Evolutionary conservation across 495 filamentous ascomycete species (phyloP).

Genomic region (Letharia columbiana): DNA sequence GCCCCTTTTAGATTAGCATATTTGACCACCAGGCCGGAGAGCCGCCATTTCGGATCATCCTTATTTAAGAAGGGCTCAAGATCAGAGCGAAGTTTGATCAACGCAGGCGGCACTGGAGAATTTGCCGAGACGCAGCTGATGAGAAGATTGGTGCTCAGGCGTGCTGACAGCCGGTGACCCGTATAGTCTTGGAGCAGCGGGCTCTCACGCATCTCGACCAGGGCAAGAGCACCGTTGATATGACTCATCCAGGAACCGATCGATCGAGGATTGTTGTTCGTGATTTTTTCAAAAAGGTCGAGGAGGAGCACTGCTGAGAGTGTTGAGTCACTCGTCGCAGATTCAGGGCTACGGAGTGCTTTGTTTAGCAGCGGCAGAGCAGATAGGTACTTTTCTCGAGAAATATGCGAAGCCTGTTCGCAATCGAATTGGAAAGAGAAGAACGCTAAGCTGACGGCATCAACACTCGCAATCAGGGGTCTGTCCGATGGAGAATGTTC

Average conservation of each 20-base stretch:
- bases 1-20: conserved; percentile 22
- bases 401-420: conserved; percentile 9
- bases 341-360: conserved; percentile 12
- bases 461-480: conserved; percentile 20
- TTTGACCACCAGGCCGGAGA: conserved; percentile 24
- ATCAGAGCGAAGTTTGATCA: conserved; percentile 23
- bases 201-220: conserved; percentile 25
- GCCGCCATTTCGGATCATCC: conserved; percentile 23
- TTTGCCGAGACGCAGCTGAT: conserved; percentile 24
- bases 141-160: conserved; percentile 26
- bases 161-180: conserved; percentile 18
- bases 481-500: not conserved
- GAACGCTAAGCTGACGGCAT: conserved; percentile 27
- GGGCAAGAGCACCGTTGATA: conserved; percentile 29
- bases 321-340: conserved; percentile 20
- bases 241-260: conserved; percentile 27
- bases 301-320: conserved; percentile 26
- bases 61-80: conserved; percentile 19
- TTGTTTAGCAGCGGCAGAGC: conserved; percentile 22
- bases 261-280: conserved; percentile 15
- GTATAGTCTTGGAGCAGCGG: conserved; percentile 18
- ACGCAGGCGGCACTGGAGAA: conserved; percentile 20
- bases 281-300: conserved; percentile 30
- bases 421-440: conserved; percentile 16
- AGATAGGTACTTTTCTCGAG: conserved; percentile 18